Conservation (phyloP, 2,329 filamentous ascomycete genomes). For the Clarireedia homoeocarpa region DNA sequence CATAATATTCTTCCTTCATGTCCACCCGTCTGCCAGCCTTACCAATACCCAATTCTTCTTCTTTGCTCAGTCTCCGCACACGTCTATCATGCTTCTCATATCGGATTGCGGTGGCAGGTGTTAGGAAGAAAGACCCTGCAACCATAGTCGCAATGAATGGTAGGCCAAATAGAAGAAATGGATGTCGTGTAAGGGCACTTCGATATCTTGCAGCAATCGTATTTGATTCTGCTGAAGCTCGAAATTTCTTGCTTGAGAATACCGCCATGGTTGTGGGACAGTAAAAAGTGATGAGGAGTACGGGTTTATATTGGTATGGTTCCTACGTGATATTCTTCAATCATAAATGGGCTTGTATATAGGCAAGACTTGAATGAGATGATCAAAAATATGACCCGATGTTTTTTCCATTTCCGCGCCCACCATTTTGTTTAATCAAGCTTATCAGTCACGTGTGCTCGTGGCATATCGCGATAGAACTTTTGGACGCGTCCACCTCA, state of each 20-base stretch:
- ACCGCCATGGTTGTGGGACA: conserved; percentile 39
- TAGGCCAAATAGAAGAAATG: conserved; percentile 87
- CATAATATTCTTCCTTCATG: conserved; percentile 82
- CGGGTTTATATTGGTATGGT: background rate
- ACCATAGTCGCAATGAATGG: conserved; percentile 89
- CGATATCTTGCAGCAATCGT: conserved; percentile 73
- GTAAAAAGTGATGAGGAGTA: background rate
- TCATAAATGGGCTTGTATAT: background rate
- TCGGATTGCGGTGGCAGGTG: conserved; percentile 83
- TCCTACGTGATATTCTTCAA: background rate
- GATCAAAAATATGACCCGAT: background rate
- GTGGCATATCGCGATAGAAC: background rate
- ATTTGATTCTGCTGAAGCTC: conserved; percentile 55
- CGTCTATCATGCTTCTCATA: conserved; percentile 92
- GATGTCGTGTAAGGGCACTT: conserved; percentile 63
- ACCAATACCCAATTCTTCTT: conserved; percentile 79
- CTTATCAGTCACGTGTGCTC: background rate
- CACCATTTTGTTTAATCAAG: background rate
- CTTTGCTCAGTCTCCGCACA: conserved; percentile 74
- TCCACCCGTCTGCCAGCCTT: conserved; percentile 63
- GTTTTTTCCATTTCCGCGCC: no score
- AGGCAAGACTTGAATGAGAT: background rate
- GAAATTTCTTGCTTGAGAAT: conserved; percentile 67
- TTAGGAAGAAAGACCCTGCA: conserved; percentile 86
- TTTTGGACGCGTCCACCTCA: background rate